Conservation (phyloP, 1,284 basidiomycete species). For the Cryptococcus hybrid region DNA sequence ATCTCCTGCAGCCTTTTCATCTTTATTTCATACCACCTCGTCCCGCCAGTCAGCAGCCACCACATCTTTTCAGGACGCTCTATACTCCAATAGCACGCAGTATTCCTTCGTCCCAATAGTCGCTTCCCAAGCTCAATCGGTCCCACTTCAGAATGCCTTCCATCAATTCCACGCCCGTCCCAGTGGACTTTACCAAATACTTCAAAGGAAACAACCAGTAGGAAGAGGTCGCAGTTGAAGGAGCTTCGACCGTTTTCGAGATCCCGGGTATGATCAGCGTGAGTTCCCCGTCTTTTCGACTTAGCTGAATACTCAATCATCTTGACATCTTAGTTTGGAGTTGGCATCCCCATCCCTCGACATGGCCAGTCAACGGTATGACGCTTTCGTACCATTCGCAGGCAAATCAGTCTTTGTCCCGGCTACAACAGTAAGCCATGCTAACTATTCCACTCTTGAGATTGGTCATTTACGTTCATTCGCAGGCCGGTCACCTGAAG, state of each 20-base stretch:
- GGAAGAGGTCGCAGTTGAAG: constrained; percentile 21
- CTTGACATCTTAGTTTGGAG: constrained; percentile 27
- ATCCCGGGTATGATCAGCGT: constrained; percentile 29
- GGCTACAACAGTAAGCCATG: constrained; percentile 25
- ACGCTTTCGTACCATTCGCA: constrained; percentile 38
- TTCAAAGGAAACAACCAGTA: constrained; percentile 15
- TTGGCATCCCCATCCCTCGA: constrained; percentile 33
- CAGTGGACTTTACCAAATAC: constrained; percentile 20
- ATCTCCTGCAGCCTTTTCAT: too few species aligned
- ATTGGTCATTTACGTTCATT: too few species aligned
- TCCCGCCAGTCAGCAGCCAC: too few species aligned
- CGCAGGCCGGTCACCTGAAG: constrained; percentile 18
- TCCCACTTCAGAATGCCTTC: constrained; percentile 15
- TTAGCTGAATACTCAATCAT: not conserved
- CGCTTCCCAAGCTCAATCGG: too few species aligned
- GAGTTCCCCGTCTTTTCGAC: constrained; percentile 5
- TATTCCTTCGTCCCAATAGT: too few species aligned
- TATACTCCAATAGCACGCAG: too few species aligned
- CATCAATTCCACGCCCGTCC: constrained; percentile 8
- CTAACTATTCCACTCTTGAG: not conserved
- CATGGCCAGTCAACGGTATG: constrained; percentile 42
- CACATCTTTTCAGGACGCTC: too few species aligned
- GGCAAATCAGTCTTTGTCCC: constrained; percentile 36
- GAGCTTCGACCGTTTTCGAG: constrained; percentile 26
- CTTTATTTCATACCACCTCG: too few species aligned